These are phyloP conservation scores for Coemansia sp. DNA, from an alignment of 192 early-diverging fungal genomes.

Conservation along the genomic window DNA sequence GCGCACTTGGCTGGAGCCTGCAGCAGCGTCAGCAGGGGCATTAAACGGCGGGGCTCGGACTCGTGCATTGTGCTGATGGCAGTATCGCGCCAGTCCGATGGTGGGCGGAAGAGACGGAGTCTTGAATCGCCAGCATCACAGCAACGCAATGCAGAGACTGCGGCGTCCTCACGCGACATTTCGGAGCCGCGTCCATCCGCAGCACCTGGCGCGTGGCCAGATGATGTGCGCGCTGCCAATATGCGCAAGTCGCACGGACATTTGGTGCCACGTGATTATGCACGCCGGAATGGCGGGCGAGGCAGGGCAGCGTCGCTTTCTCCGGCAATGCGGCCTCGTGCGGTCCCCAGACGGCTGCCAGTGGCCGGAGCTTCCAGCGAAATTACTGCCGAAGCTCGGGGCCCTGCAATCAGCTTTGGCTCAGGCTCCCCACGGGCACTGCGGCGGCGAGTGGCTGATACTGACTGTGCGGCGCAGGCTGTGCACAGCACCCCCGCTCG, in stretches of 20 bases:
- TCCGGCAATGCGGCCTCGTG: neutral
- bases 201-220: slow-evolving; percentile 2
- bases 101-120: slow-evolving; percentile 16
- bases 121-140: slow-evolving; percentile 8
- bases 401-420: neutral
- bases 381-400: too few species aligned
- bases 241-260: slow-evolving; percentile 18
- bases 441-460: neutral
- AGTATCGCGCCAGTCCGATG: neutral
- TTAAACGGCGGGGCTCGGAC: slow-evolving; percentile 51
- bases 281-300: slow-evolving; percentile 4
- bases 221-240: slow-evolving; percentile 11
- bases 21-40: slow-evolving; percentile 14
- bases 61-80: slow-evolving; percentile 41
- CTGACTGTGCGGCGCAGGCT: neutral
- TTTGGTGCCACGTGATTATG: slow-evolving; percentile 8
- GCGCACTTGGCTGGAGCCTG: slow-evolving; percentile 3
- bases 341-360: neutral
- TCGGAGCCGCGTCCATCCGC: slow-evolving; percentile 2
- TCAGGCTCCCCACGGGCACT: neutral
- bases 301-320: slow-evolving; percentile 1
- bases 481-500: neutral
- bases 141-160: neutral
- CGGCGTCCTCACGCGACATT: slow-evolving; percentile 4
- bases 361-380: neutral